Percentiles rank a stretch among this genome's conserved stretches.
Evolutionary conservation across 257 asterid genomes (phyloP).

Genomic region (Nemophila menziesii): DNA sequence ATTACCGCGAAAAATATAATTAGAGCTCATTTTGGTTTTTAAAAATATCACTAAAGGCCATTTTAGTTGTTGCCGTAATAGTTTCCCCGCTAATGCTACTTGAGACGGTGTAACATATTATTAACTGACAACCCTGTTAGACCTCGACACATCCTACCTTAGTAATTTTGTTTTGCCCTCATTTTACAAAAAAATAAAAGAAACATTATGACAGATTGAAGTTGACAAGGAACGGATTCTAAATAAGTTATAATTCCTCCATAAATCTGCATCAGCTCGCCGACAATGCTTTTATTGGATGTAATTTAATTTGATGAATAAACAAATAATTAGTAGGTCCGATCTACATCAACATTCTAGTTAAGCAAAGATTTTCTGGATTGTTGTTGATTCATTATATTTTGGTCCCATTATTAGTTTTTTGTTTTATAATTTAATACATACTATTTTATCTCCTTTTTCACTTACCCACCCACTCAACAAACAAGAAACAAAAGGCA

Average conservation of each 20-base stretch:
- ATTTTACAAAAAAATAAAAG: too few relatives aligned
- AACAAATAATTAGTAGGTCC: constrained; percentile 16
- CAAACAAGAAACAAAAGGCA: constrained; percentile 24
- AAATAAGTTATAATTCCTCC: constrained; percentile 1
- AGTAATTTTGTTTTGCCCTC: too few relatives aligned
- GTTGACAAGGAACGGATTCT: not conserved
- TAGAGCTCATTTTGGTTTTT: too few relatives aligned
- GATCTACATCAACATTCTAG: constrained; percentile 32
- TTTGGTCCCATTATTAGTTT: constrained; percentile 33
- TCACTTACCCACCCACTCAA: constrained; percentile 26
- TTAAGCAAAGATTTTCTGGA: constrained; percentile 41
- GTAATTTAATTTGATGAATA: constrained; percentile 2
- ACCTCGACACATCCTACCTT: too few relatives aligned
- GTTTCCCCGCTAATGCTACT: too few relatives aligned
- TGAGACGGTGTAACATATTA: too few relatives aligned
- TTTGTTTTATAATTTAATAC: constrained; percentile 29
- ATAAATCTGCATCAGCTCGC: constrained; percentile 38
- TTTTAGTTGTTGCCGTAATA: too few relatives aligned
- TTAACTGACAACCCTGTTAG: too few relatives aligned
- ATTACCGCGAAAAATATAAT: too few relatives aligned
- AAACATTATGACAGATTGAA: too few relatives aligned
- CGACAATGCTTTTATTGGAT: constrained; percentile 45
- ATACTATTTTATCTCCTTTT: constrained; percentile 17
- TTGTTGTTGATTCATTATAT: constrained; percentile 34
- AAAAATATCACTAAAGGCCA: too few relatives aligned